A percentile compares a stretch with the other conserved stretches of the same genome.
These are phyloP conservation scores for Ophiostoma perfectum DNA, from an alignment of 2,329 filamentous ascomycete genomes.

Conservation along the genomic window DNA sequence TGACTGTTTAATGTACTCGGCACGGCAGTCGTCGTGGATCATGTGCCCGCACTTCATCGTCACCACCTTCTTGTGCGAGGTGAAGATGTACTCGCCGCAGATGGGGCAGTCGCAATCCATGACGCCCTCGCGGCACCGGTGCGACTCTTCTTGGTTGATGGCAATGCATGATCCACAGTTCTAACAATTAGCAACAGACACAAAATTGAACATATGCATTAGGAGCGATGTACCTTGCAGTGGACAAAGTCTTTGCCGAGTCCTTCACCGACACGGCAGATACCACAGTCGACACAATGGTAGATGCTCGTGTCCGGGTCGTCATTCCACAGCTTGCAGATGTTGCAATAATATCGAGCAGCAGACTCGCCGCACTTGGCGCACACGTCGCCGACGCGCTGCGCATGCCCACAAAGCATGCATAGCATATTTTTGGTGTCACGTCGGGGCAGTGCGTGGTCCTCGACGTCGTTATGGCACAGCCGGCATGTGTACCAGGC, in stretches of 20 bases:
- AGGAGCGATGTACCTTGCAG: conserved; percentile 56
- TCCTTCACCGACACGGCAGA: conserved; percentile 84
- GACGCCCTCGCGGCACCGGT: conserved; percentile 90
- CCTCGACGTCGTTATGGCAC: conserved; percentile 80
- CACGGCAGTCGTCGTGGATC: conserved; percentile 85
- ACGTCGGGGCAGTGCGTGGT: conserved; percentile 71
- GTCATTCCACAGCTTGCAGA: conserved; percentile 97
- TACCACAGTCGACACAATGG: conserved; percentile 92
- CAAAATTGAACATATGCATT: too few relatives aligned
- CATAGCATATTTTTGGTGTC: conserved; percentile 95
- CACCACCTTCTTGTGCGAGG: conserved; percentile 78
- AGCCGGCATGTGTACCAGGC: conserved; percentile 94
- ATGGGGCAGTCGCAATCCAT: conserved; percentile 96
- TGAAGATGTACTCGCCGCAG: conserved; percentile 95
- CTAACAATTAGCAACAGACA: conserved; percentile 29
- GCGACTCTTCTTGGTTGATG: conserved; percentile 74
- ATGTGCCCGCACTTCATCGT: conserved; percentile 96
- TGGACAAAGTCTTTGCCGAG: conserved; percentile 96
- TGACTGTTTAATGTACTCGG: conserved; percentile 78
- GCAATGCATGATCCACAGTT: conserved; percentile 92
- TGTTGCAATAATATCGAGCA: conserved; percentile 86
- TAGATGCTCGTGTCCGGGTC: conserved; percentile 88
- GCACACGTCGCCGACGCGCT: conserved; percentile 74
- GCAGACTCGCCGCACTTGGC: conserved; percentile 68
- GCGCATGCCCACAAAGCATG: conserved; percentile 86